Base-by-base conservation (phyloP, 2,329 filamentous ascomycete species). In the Cordyceps farinosa region DNA sequence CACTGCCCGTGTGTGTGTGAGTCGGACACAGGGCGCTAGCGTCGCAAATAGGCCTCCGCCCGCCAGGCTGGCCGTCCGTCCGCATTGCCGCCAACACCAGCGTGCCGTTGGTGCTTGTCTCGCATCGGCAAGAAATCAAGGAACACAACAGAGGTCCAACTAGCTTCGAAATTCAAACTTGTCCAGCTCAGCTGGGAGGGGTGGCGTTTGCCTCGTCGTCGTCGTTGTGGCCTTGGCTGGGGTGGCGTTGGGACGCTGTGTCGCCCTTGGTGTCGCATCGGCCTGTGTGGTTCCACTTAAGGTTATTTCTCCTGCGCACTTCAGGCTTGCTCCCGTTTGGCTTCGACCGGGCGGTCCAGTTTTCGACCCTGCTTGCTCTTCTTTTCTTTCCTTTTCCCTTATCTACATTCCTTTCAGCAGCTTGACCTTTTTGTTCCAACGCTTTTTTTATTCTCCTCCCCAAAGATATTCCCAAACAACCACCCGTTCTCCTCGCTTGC, bases 241-340 rank as follows among this genome's bases (percentile, higher is more conserved):
- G 38, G 10, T 32, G 13, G 40, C 22, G 54, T 15, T 36, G 38
- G 54, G 9, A 13, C 29, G 29, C 45, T 13, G 56, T 40, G 44
- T 59, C 27, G 56, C 56, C 27, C 36, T 22, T 52, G 48, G 51
- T 62, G 59, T 62, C 59, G 51, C 59, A 62, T 62, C 59, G 38
- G 17, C 29, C 13, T 30, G 27, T 3, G 59, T 51, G 51, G 51
- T 52, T 55, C 59, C 59, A 62, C 59, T 62, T 47, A 62, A 62
- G 59, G 50, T 62, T 62, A 62, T 55, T 62, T 62, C 55, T 62
- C 50, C 7, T 48, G 48, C 32, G 42, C 34, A 52, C 59, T 48
- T 62, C 56, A 59, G 56, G 56, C 56, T 30, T 15, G 38, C 38
- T 52, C 38, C 56, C 56, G 15, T 34, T 53, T 52, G 47, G 48